Percentiles rank a stretch among this genome's conserved stretches.
These are phyloP conservation scores for Globisporangium canariense DNA, from an alignment of 352 stramenopile species.

Conservation along the genomic window DNA sequence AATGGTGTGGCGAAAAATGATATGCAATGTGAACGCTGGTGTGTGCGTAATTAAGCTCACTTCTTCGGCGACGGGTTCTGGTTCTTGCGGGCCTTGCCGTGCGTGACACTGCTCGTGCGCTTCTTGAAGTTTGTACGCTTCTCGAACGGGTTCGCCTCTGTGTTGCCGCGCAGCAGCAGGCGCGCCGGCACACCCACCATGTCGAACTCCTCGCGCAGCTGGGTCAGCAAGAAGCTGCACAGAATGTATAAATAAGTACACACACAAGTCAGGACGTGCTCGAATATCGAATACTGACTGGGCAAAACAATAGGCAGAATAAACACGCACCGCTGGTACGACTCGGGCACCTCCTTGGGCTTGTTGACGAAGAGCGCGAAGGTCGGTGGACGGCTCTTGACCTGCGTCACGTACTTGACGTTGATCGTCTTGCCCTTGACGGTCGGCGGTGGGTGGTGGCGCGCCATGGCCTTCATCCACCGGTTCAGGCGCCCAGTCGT, in stretches of 20 bases:
- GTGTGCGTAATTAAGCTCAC: neutral
- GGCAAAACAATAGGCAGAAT: neutral
- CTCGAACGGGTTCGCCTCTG: constrained; percentile 72
- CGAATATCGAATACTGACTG: too few relatives aligned
- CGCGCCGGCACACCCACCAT: constrained; percentile 80
- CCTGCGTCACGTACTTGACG: constrained; percentile 86
- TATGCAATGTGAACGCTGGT: neutral
- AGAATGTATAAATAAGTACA: neutral
- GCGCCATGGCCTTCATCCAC: constrained; percentile 82
- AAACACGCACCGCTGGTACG: constrained; percentile 61
- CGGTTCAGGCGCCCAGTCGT: constrained; percentile 75
- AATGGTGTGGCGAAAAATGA: neutral
- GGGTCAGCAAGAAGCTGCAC: constrained; percentile 60
- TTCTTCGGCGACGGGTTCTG: constrained; percentile 9
- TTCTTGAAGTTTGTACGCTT: constrained; percentile 84
- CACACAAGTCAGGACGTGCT: neutral
- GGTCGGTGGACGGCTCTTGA: constrained; percentile 77
- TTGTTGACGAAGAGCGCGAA: constrained; percentile 86
- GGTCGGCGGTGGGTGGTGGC: constrained; percentile 77
- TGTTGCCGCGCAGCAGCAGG: constrained; percentile 72
- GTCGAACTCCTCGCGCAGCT: constrained; percentile 82
- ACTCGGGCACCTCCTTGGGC: constrained; percentile 63
- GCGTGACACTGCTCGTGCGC: constrained; percentile 56
- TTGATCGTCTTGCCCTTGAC: constrained; percentile 84
- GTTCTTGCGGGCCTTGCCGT: constrained; percentile 47